Base-by-base conservation (phyloP, 805 yeast species). In the Barnettozyma sp. region DNA sequence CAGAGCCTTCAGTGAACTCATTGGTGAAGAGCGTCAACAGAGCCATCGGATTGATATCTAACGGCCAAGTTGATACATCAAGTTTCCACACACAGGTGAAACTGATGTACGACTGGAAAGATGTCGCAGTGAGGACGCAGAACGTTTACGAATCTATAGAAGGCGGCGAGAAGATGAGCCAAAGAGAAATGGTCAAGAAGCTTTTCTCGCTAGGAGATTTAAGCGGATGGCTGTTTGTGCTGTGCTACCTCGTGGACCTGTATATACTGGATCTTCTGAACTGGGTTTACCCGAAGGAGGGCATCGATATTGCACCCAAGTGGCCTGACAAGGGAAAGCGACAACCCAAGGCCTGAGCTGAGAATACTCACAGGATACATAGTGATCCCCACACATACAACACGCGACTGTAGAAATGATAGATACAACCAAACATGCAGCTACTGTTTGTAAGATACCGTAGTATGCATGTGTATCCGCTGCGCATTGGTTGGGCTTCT, bases 71-170 rank as follows among this genome's bases (percentile, higher is more conserved):
- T 1, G 84, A 88, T 49, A 80, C 95, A 0, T 68, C 80, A 0
- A 61, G 56, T 7, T 92, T 92, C 56, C 97, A 92, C 56, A 66
- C 72, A 2, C 83, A 82, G 44, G 79, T 92, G 16, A 71, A 73
- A 22, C 57, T 65, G 23, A 85, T 92, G 92, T 92, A 92, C 58
- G 83, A 85, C 50, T 92, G 99, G 99, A 65, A 63, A 38, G 82
- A 88, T 50, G 82, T 92, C 15, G 97, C 98, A 0, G 60, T 61
- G 32, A 64, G 98, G 30, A 92, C 98, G 0, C 94, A 85, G 48
- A 63, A 61, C 13, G 96, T 92, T 4, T 92, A 92, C 59, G 65
- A 76, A 32, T 60, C 71, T 6, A 62, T 68, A 13, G 53, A 65
- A 7, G 44, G 52, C 1, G 58, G 62, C 13, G 36, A 35, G n/a